Evolutionary conservation across 352 stramenopile species (phyloP), one percentile per base, ranked within the genome.

Genomic region (Globisporangium iwayamae): DNA sequence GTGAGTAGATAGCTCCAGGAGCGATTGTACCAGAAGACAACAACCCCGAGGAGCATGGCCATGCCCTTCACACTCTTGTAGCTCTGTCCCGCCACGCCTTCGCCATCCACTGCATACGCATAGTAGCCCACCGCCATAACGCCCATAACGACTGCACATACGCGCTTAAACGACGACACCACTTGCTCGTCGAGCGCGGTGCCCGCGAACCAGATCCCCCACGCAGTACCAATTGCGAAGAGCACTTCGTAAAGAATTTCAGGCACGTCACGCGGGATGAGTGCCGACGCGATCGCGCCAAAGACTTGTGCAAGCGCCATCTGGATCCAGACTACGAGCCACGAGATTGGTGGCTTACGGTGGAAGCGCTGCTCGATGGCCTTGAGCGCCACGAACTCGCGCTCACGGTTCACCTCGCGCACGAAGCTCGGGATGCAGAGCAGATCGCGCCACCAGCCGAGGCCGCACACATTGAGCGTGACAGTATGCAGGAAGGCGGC

Each of bases 391-490:
- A 58, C 25, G 47, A 62, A 70, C 58, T 70, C 67, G 43, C 41
- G 30, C 38, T 65, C 36, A 22, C 22, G 30, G 51, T 73, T 73
- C n/a, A 54, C 59, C 34, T 73, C 51, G 13, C 22, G 16, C 10
- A 73, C 67, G 20, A 67, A 56, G 14, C 28, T 22, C 7, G 63
- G 67, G 7, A 73, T 67, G 36, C 43, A 16, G 52, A 73, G 53
- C 34, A 70, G 18, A 47, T 73, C 67, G 18, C 52, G 59, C 38
- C 68, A 56, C 63, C 67, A 73, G 18, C 22, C 59, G 32, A 65
- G 38, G 39, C 67, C 67, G 14, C 53, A 64, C 25, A 62, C 56
- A 8, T 73, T 69, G 36, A 70, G 63, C 50, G 67, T 70, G 13
- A 61, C 54, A 0, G 66, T 14, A n/a, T 39, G 62, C 18, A 73